Base-by-base conservation (phyloP, 192 early-diverging fungal genomes). In the Haplosporangium gracile region DNA sequence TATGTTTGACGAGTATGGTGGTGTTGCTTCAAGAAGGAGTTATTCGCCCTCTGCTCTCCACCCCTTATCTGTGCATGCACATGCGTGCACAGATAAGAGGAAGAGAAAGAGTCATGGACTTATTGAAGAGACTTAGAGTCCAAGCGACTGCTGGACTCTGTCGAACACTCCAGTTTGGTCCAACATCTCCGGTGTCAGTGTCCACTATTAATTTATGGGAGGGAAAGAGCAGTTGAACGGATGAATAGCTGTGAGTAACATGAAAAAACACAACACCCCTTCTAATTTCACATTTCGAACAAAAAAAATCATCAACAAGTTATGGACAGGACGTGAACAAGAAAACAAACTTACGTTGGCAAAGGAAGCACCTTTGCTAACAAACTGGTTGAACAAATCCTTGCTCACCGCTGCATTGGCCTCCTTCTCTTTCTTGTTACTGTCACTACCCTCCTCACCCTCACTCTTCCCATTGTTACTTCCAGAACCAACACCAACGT, bases 261-360 rank as follows among this genome's bases (percentile, higher is more conserved):
- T 4, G 42, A 43, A 43, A 43, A 43, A 43, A 22, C 11, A 45
- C 43, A 45, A 45, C 43, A 45, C 10, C 43, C 0, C 15, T 65
- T 65, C 60, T 13, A 15, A 11, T n/a, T 13, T 38, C 20, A 20
- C 38, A 22, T 70, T 39, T 16, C 68, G 0, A 38, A 70, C 68
- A 10, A 38, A 70, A 24, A 0, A 75, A 10, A 8, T 9, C 40
- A 42, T 9, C 38, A n/a, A 80, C 45, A 42, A 74, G 32, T 36
- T 36, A 68, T 39, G 22, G 4, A 42, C 26, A 24, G 9, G 22
- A 15, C 24, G 55, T 42, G 11, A 15, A 20, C 42, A 29, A 9
- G 69, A 43, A 70, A 70, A 70, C 0, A 70, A 78, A 84, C 77
- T 76, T 85, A 85, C 83, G 40, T 80, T 73, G n/a, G 83, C 77